These are phyloP conservation scores for Stagonosporopsis vannaccii DNA, from an alignment of 2,329 filamentous ascomycete species.

Conservation along the genomic window DNA sequence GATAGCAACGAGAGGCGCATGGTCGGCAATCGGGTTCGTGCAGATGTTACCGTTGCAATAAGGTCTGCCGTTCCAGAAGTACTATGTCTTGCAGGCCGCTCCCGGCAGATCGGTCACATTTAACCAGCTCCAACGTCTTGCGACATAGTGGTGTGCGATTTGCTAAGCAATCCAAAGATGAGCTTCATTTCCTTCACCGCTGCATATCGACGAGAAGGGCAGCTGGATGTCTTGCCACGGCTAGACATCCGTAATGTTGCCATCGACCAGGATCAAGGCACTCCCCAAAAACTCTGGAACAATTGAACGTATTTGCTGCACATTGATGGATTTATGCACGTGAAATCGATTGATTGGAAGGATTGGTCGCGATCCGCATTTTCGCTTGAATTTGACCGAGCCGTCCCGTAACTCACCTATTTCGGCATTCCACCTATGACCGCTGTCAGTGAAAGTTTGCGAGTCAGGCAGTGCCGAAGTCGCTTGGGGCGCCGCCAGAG, in stretches of 20 bases:
- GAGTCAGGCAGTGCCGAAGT: constrained; percentile 14
- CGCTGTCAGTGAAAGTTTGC: constrained; percentile 13
- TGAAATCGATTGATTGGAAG: not conserved
- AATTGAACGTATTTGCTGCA: not conserved
- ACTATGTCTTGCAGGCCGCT: not conserved
- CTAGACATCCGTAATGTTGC: constrained; percentile 12
- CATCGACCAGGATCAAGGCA: constrained; percentile 16
- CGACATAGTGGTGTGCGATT: constrained; percentile 10
- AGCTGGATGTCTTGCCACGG: not conserved
- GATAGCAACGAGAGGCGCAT: constrained; percentile 13
- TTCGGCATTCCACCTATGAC: constrained; percentile 8
- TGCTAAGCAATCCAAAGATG: not conserved
- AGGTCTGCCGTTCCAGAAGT: not conserved
- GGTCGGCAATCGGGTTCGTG: not conserved
- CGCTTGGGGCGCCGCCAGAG: not conserved
- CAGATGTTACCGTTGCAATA: not conserved
- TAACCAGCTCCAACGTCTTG: not conserved
- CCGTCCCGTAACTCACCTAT: constrained; percentile 5
- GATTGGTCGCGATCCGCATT: not conserved
- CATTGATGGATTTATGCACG: not conserved
- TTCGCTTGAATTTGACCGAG: constrained; percentile 18
- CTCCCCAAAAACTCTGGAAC: not conserved
- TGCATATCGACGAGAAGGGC: not conserved
- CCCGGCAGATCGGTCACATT: constrained; percentile 1
- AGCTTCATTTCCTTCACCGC: constrained; percentile 1